Evolutionary conservation across 2,329 filamentous ascomycete species (phyloP), one percentile per base, ranked within the genome.

Genomic region (Aspergillus latus): DNA sequence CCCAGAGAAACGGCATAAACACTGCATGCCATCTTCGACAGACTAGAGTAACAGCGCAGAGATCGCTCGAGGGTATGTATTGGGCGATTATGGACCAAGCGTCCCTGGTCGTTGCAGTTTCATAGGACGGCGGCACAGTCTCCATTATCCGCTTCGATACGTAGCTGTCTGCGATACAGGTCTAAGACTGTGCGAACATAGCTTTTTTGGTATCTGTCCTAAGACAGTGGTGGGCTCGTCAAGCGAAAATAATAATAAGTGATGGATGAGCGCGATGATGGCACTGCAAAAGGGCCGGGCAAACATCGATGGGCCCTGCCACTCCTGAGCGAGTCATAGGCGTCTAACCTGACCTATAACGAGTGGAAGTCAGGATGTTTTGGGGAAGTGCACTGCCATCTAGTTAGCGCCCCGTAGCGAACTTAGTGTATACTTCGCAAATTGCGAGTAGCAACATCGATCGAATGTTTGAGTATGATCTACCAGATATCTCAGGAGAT

Each of bases 1-100:
- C 84, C 84, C 84, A 87, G 1, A 87, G 75, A 59, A 82, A 79
- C 2, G 82, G 82, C 51, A 80, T 76, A 61, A 86, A 85, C n/a
- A 81, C 78, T 29, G 71, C 64, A 63, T 86, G 81, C 82, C 84
- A 86, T 74, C 75, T 72, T 52, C 72, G 78, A 62, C 79, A 84
- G 6, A 86, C 83, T 29, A 85, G 69, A 4, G 80, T 79, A 6
- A 78, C 79, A 26, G 82, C 76, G 60, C 81, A 85, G 5, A 86
- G 75, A 56, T 84, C 81, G 30, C 76, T 74, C 2, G 83, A 84
- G 1, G 77, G 75, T 4, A 86, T 77, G 61, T 84, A 85, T 13
- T 72, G 76, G 7, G 84, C 82, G 52, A 86, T 74, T 37, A 86
- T 74, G 37, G 75, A 68, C 81, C 82, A 84, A 40, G 78, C 76